Percentiles rank a stretch among this genome's conserved stretches.
Conservation (phyloP, 176 grass and related monocot species). For the Triticum monococcum region DNA sequence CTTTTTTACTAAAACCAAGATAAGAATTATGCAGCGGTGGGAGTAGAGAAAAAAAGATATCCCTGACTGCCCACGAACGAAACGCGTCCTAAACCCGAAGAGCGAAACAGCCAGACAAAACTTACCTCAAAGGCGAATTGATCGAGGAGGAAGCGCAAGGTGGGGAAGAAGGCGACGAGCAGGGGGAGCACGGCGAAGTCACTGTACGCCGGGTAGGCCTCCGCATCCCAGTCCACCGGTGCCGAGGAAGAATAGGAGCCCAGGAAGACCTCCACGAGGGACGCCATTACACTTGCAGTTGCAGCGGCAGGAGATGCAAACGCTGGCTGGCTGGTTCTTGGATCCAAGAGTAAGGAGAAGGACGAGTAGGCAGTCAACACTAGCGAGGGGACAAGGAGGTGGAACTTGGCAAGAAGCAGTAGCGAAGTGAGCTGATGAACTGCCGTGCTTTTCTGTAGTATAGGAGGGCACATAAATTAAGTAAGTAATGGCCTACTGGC, state of each 20-base stretch:
- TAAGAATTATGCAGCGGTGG: too few relatives aligned
- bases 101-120: not conserved
- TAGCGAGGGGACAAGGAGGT: not conserved
- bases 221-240: constrained; percentile 62
- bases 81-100: too few relatives aligned
- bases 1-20: too few relatives aligned
- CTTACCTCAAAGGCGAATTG: constrained; percentile 72
- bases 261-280: constrained; percentile 38
- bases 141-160: constrained; percentile 77
- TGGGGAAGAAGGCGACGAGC: constrained; percentile 74
- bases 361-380: constrained; percentile 3
- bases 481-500: too few relatives aligned
- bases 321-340: not conserved
- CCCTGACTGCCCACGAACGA: not conserved
- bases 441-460: too few relatives aligned
- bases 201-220: constrained; percentile 57
- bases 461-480: too few relatives aligned
- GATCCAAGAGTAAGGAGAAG: not conserved
- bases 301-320: not conserved
- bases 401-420: not conserved
- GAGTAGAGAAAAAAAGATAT: too few relatives aligned
- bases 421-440: too few relatives aligned
- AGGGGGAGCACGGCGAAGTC: constrained; percentile 72
- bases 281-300: constrained; percentile 32
- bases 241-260: not conserved